Conservation (phyloP, 192 early-diverging fungal genomes). For the Podila epicladia region DNA sequence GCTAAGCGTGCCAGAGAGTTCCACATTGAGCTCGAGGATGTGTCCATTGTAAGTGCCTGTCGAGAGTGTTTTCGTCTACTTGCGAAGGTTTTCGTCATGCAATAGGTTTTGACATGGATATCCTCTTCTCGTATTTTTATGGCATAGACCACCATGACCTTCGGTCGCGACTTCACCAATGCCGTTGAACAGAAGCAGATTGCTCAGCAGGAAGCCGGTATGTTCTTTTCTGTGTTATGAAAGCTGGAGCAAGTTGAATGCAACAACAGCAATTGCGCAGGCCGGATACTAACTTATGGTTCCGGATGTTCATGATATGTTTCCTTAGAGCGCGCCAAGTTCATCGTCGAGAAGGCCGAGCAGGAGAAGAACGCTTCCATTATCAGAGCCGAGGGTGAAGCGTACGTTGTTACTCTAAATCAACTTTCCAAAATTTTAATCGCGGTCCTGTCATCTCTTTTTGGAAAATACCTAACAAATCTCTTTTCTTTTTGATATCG, state of each 20-base stretch:
- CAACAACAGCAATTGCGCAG: not conserved
- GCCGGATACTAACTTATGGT: not conserved
- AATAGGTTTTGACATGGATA: not conserved
- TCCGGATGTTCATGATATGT: not conserved
- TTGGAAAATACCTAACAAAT: not conserved
- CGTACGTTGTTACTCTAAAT: conserved; percentile 53
- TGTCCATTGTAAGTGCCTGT: conserved; percentile 86
- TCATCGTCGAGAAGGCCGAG: conserved; percentile 98
- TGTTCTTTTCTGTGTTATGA: not conserved
- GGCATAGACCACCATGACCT: conserved; percentile 93
- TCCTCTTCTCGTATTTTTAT: not conserved
- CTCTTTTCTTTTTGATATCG: not conserved
- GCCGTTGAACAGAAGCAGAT: conserved; percentile 99
- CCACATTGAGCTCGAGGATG: conserved; percentile 96
- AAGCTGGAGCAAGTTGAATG: not conserved
- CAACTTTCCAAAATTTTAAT: not conserved
- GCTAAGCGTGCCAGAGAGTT: conserved; percentile 94
- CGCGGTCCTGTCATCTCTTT: not conserved
- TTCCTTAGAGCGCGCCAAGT: conserved; percentile 89
- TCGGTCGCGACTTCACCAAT: conserved; percentile 98
- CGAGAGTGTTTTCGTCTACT: not conserved
- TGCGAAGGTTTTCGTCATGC: not conserved
- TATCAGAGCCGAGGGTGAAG: conserved; percentile 99
- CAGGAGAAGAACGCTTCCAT: conserved; percentile 97
- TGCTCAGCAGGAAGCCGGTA: conserved; percentile 96